These are phyloP conservation scores for Tulasnella sp. DNA, from an alignment of 768 basidiomycete genomes.

Conservation along the genomic window DNA sequence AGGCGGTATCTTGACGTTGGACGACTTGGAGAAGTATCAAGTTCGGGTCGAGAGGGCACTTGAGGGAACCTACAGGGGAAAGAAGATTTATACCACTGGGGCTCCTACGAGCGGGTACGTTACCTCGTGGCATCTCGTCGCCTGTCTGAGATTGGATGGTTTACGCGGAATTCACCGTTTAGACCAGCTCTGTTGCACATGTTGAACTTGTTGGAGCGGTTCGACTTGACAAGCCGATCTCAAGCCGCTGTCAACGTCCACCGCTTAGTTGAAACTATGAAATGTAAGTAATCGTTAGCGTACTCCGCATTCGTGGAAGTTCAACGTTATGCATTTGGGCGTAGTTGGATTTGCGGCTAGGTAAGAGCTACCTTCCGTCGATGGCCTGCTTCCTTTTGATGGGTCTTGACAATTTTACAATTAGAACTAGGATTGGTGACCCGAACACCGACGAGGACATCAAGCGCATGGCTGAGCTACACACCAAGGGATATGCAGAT, in stretches of 20 bases:
- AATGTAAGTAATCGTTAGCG: conserved; percentile 40
- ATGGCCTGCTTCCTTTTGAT: no score
- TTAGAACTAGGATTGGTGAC: conserved; percentile 78
- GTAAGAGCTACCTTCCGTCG: conserved; percentile 25
- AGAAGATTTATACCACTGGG: conserved; percentile 71
- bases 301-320: conserved; percentile 7
- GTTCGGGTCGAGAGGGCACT: conserved; percentile 64
- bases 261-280: conserved; percentile 71
- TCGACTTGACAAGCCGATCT: conserved; percentile 36
- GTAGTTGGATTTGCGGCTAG: conserved; percentile 55
- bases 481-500: conserved; percentile 56
- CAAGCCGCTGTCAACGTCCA: conserved; percentile 59
- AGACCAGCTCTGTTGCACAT: conserved; percentile 86
- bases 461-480: conserved; percentile 47
- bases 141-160: not conserved
- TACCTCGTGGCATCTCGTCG: not conserved
- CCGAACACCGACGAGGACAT: conserved; percentile 52
- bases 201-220: conserved; percentile 84
- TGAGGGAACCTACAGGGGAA: conserved; percentile 61
- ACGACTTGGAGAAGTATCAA: conserved; percentile 61
- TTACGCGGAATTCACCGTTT: not conserved
- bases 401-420: not conserved
- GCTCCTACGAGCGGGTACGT: conserved; percentile 46
- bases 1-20: conserved; percentile 69
- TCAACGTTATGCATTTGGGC: not conserved